These are phyloP conservation scores for Aspergillus bertholletiae DNA, from an alignment of 495 filamentous ascomycete genomes.

Conservation along the genomic window DNA sequence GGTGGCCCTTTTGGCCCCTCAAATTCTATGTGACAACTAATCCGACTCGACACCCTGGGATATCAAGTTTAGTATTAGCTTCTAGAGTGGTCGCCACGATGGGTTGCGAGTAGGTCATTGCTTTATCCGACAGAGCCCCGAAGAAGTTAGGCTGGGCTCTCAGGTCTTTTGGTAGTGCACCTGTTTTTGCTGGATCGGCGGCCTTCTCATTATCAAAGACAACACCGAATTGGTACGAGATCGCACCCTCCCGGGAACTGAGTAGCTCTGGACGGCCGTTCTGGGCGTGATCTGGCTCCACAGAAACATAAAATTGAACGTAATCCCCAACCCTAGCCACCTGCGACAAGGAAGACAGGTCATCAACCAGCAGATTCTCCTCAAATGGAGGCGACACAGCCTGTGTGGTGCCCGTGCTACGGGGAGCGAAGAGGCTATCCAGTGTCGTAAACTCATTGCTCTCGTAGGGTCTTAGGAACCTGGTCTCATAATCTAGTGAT, in stretches of 20 bases:
- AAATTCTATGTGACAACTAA: conserved; percentile 13
- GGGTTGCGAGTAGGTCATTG: conserved; percentile 41
- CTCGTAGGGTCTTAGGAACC: conserved; percentile 20
- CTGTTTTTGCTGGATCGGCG: conserved; percentile 1
- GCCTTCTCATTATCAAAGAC: conserved; percentile 22
- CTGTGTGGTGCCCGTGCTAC: conserved; percentile 3
- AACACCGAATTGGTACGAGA: conserved; percentile 33
- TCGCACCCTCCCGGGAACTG: background rate
- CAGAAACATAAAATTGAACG: conserved; percentile 47
- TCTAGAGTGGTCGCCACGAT: conserved; percentile 6
- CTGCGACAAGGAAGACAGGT: conserved; percentile 40
- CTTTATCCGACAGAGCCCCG: conserved; percentile 49
- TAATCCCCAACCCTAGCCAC: conserved; percentile 45
- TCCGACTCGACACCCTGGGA: conserved; percentile 35
- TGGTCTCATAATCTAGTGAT: conserved; percentile 71
- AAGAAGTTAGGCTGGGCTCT: conserved; percentile 32
- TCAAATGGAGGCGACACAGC: conserved; percentile 20
- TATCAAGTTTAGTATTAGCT: conserved; percentile 37
- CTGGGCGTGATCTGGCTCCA: conserved; percentile 14
- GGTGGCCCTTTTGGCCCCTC: background rate
- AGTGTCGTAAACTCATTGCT: conserved; percentile 12
- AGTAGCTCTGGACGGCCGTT: background rate
- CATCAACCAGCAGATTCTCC: conserved; percentile 23
- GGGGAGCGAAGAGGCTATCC: conserved; percentile 20
- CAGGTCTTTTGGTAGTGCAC: conserved; percentile 20